Evolutionary conservation across 2,329 filamentous ascomycete species (phyloP).

Genomic region (Pyricularia grisea): DNA sequence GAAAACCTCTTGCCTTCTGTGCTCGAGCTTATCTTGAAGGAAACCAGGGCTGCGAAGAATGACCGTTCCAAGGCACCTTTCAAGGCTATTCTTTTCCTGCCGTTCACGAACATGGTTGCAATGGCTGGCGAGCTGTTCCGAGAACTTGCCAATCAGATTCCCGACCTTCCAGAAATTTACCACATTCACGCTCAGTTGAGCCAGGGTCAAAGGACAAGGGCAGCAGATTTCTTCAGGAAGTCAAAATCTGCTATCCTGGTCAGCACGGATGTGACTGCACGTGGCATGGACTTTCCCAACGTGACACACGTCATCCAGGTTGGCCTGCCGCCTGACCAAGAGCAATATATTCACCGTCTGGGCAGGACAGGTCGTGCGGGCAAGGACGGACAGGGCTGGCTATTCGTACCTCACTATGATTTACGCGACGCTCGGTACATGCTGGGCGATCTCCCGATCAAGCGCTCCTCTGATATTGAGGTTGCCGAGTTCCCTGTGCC

Average conservation of each 20-base stretch:
- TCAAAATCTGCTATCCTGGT: conserved; percentile 57
- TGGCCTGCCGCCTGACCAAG: conserved; percentile 40
- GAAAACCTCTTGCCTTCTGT: conserved; percentile 70
- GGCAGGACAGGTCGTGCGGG: conserved; percentile 65
- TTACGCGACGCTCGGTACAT: conserved; percentile 33
- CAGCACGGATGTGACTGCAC: conserved; percentile 71
- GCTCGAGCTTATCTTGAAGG: conserved; percentile 62
- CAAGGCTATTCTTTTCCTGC: conserved; percentile 94
- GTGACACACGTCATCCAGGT: conserved; percentile 56
- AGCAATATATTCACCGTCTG: conserved; percentile 54
- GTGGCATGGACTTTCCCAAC: conserved; percentile 60
- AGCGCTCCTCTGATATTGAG: conserved; percentile 41
- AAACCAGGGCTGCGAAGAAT: conserved; percentile 30
- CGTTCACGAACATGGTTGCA: conserved; percentile 45
- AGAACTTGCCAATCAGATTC: conserved; percentile 26
- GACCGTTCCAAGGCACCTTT: conserved; percentile 50
- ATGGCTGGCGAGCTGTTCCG: conserved; percentile 50
- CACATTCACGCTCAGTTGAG: conserved; percentile 73
- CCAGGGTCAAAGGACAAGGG: conserved; percentile 59
- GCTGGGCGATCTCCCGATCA: conserved; percentile 51
- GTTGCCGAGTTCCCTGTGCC: conserved; percentile 32
- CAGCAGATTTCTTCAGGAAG: conserved; percentile 62
- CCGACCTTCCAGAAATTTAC: conserved; percentile 29
- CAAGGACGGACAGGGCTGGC: conserved; percentile 62
- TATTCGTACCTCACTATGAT: conserved; percentile 52